Conservation (phyloP, 2,329 filamentous ascomycete genomes). For the Paraphoma chrysanthemicola region DNA sequence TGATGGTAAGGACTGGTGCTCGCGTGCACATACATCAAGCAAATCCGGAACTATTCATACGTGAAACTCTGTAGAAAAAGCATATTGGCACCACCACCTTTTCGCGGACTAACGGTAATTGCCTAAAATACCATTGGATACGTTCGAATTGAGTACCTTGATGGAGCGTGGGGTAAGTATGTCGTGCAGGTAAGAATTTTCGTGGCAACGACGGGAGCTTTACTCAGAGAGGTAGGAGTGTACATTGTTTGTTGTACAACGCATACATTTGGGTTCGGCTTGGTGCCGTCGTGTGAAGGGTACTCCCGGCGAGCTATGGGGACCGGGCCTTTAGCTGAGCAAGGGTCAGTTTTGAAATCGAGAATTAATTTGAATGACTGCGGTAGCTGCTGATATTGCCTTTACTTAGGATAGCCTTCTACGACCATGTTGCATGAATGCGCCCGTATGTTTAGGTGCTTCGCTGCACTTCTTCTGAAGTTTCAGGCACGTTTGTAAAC, state of each 20-base stretch:
- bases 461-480: too few relatives aligned
- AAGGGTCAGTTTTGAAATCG: too few relatives aligned
- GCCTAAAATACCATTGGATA: conserved; percentile 19
- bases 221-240: background rate
- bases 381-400: background rate
- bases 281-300: background rate
- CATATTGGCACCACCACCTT: background rate
- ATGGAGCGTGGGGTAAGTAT: conserved; percentile 22
- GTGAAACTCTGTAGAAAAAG: background rate
- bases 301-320: background rate
- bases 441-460: too few relatives aligned
- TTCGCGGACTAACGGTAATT: conserved; percentile 10
- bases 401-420: background rate
- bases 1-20: background rate
- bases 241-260: conserved; percentile 3
- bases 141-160: conserved; percentile 27
- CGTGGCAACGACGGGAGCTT: background rate
- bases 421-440: background rate
- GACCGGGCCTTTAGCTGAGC: background rate
- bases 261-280: background rate
- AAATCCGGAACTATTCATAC: background rate
- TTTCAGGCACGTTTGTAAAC: conserved; percentile 38
- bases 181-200: conserved; percentile 7
- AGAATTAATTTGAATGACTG: background rate
- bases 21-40: background rate